Conservation (phyloP, 257 asterid genomes). For the Salvia splendens region DNA sequence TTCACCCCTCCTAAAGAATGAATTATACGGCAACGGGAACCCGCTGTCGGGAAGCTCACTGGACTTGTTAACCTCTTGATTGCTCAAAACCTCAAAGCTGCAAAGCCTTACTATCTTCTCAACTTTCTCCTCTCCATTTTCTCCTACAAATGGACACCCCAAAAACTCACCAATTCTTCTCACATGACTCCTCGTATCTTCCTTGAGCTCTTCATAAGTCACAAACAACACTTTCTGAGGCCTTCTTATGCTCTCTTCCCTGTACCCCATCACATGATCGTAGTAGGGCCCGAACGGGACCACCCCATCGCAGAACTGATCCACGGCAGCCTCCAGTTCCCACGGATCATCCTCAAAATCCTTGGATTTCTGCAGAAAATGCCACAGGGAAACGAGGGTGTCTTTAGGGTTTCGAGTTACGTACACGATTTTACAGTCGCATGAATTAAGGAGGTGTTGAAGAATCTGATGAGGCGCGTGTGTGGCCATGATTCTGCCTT, state of each 20-base stretch:
- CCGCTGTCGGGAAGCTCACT: conserved; percentile 26
- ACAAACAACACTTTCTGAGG: conserved; percentile 46
- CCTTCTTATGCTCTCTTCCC: conserved; percentile 35
- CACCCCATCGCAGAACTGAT: conserved; percentile 51
- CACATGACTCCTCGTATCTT: conserved; percentile 28
- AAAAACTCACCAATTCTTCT: conserved; percentile 41
- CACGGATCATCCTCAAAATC: conserved; percentile 39
- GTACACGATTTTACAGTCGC: conserved; percentile 45
- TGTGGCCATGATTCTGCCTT: conserved; percentile 43
- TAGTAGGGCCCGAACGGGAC: conserved; percentile 53
- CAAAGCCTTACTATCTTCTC: conserved; percentile 45
- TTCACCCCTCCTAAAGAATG: conserved; percentile 54
- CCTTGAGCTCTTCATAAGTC: conserved; percentile 50
- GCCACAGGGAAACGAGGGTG: conserved; percentile 50
- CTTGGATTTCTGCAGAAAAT: conserved; percentile 36
- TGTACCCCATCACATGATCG: conserved; percentile 48
- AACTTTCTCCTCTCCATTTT: conserved; percentile 26
- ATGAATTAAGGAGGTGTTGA: conserved; percentile 26
- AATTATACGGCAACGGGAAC: conserved; percentile 47
- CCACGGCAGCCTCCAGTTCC: conserved; percentile 41
- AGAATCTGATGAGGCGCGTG: conserved; percentile 50
- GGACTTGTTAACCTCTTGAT: conserved; percentile 45
- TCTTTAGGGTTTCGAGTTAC: conserved; percentile 57
- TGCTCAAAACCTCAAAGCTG: conserved; percentile 50
- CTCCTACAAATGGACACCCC: conserved; percentile 47